Evolutionary conservation across 202 grass and related monocot species (phyloP).

Genomic region (Eragrostis tef): DNA sequence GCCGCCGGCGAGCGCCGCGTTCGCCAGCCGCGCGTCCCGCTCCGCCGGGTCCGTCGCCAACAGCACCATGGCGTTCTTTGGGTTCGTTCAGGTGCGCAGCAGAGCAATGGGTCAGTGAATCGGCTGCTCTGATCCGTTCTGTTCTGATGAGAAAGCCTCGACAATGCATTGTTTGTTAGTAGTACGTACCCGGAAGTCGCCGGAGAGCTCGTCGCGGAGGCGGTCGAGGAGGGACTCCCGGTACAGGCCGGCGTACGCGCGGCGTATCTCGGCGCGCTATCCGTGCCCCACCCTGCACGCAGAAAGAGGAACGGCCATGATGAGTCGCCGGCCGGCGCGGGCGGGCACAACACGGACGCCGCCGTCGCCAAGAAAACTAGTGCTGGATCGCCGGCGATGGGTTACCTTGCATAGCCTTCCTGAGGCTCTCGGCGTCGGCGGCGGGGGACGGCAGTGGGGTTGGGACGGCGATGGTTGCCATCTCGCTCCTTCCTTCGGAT

Average conservation of each 20-base stretch:
- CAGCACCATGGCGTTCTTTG: slow-evolving; percentile 61
- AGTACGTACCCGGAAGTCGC: slow-evolving; percentile 59
- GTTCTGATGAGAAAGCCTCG: no score
- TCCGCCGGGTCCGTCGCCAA: slow-evolving; percentile 70
- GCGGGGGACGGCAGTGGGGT: slow-evolving; percentile 43
- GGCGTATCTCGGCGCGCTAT: slow-evolving; percentile 57
- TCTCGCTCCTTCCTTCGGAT: slow-evolving; percentile 8
- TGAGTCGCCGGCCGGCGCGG: no score
- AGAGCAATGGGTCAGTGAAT: no score
- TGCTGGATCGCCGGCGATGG: no score
- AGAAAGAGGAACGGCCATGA: not conserved
- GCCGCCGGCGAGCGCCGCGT: slow-evolving; percentile 43
- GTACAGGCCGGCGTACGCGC: slow-evolving; percentile 57
- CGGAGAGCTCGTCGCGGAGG: slow-evolving; percentile 70
- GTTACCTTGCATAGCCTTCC: slow-evolving; percentile 67
- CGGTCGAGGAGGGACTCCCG: slow-evolving; percentile 59
- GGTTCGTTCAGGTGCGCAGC: not conserved
- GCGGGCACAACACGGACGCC: no score
- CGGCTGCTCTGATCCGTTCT: not conserved
- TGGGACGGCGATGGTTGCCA: slow-evolving; percentile 58
- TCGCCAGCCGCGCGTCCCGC: slow-evolving; percentile 64
- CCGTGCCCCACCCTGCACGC: slow-evolving; percentile 58
- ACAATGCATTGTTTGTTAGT: no score
- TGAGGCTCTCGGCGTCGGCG: slow-evolving; percentile 55
- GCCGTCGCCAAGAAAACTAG: no score